Evolutionary conservation across 163 green algal species (phyloP).

Genomic region (Coccomyxa subellipsoidea): DNA sequence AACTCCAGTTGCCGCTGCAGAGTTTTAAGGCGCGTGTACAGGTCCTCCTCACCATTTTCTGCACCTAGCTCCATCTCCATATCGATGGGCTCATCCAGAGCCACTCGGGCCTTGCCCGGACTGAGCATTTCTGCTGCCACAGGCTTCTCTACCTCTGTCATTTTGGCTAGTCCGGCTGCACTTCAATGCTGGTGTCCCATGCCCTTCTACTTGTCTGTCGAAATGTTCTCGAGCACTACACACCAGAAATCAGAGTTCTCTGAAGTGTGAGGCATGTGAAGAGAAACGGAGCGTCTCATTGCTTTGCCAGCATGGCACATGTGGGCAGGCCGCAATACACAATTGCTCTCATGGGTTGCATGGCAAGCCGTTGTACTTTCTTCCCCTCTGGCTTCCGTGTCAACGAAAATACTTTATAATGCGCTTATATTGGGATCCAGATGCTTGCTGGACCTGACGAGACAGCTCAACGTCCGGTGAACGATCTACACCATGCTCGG

Average conservation of each 20-base stretch:
- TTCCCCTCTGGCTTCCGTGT: not conserved
- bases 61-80: conserved; percentile 10
- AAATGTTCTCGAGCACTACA: not conserved
- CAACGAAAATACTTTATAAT: not conserved
- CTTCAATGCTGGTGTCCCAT: not conserved
- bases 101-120: not conserved
- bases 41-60: conserved; percentile 49
- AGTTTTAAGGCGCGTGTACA: conserved; percentile 91
- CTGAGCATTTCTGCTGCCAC: not conserved
- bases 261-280: not conserved
- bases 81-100: conserved; percentile 4
- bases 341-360: no score
- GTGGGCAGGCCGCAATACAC: no score
- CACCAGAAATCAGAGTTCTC: no score
- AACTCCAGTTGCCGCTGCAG: conserved; percentile 96
- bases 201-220: not conserved
- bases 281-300: not conserved
- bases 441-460: not conserved
- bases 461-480: no score
- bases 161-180: not conserved
- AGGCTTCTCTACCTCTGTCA: conserved; percentile 5
- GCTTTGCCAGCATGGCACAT: not conserved
- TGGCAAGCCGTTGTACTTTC: no score
- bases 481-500: not conserved
- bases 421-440: not conserved